These are phyloP conservation scores for Lichtheimia ornata DNA, from an alignment of 371 early-diverging fungal species.

Conservation along the genomic window DNA sequence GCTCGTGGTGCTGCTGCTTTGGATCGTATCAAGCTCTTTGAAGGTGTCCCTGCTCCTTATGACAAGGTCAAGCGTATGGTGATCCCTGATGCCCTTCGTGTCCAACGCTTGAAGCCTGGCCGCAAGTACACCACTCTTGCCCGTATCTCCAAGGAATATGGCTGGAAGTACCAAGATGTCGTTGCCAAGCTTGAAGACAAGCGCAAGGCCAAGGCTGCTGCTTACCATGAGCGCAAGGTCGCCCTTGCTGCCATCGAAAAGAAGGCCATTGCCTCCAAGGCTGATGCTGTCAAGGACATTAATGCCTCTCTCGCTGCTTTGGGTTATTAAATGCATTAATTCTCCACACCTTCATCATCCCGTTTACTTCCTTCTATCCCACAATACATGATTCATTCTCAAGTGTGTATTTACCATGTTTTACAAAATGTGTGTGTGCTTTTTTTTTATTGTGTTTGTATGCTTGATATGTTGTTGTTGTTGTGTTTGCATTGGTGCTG, in stretches of 20 bases:
- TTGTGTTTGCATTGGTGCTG: no score
- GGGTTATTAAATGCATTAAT: conserved; percentile 51
- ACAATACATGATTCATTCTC: no score
- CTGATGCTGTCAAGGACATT: conserved; percentile 49
- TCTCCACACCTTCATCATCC: background rate
- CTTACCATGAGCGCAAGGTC: conserved; percentile 90
- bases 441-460: conserved; percentile 4
- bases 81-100: conserved; percentile 96
- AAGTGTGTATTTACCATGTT: background rate
- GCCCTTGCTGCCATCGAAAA: conserved; percentile 46
- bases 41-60: conserved; percentile 99
- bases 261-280: conserved; percentile 54
- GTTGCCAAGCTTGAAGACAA: conserved; percentile 95
- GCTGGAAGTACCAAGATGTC: conserved; percentile 99
- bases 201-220: conserved; percentile 93
- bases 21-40: conserved; percentile 97
- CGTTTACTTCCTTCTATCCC: background rate
- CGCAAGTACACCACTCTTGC: conserved; percentile 97
- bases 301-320: conserved; percentile 51
- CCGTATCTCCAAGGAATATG: conserved; percentile 95
- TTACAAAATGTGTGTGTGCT: conserved; percentile 2
- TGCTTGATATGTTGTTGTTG: background rate
- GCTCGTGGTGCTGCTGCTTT: conserved; percentile 97
- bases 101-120: conserved; percentile 94
- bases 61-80: conserved; percentile 96